These are phyloP conservation scores for Helminthosporium solani DNA, from an alignment of 2,329 filamentous ascomycete species.

Conservation along the genomic window DNA sequence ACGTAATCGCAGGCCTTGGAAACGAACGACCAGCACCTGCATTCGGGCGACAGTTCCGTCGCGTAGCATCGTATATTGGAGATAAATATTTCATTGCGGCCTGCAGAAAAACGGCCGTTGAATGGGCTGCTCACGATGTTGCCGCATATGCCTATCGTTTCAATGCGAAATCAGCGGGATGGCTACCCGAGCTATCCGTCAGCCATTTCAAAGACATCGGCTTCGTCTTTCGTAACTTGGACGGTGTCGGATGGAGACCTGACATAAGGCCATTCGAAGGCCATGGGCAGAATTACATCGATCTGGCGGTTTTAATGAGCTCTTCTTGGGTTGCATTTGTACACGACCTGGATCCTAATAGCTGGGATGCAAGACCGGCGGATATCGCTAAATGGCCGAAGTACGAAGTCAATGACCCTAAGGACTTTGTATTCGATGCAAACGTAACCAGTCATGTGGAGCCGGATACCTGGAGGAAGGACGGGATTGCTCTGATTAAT, in stretches of 20 bases:
- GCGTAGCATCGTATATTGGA: conserved; percentile 53
- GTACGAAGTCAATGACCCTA: conserved; percentile 21
- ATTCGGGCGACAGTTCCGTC: conserved; percentile 50
- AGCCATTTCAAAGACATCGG: conserved; percentile 57
- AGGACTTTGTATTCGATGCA: conserved; percentile 47
- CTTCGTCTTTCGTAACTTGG: conserved; percentile 50
- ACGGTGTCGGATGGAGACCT: conserved; percentile 44
- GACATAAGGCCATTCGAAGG: conserved; percentile 31
- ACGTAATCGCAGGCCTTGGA: conserved; percentile 15
- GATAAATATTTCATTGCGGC: conserved; percentile 59
- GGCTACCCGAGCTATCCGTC: conserved; percentile 46
- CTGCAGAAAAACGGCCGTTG: conserved; percentile 54
- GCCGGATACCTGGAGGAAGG: conserved; percentile 43
- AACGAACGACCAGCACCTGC: conserved; percentile 21
- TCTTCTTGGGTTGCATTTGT: conserved; percentile 50
- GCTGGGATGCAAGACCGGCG: background rate
- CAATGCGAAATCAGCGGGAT: conserved; percentile 55
- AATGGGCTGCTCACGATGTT: conserved; percentile 51
- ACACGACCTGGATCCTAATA: conserved; percentile 36
- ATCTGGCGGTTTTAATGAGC: conserved; percentile 48
- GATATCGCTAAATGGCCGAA: conserved; percentile 10
- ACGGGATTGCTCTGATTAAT: conserved; percentile 45
- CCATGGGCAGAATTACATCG: conserved; percentile 39
- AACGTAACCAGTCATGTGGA: conserved; percentile 37
- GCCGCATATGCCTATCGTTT: conserved; percentile 64